Conservation (phyloP, 2,329 filamentous ascomycete genomes). For the Fusarium sp. region DNA sequence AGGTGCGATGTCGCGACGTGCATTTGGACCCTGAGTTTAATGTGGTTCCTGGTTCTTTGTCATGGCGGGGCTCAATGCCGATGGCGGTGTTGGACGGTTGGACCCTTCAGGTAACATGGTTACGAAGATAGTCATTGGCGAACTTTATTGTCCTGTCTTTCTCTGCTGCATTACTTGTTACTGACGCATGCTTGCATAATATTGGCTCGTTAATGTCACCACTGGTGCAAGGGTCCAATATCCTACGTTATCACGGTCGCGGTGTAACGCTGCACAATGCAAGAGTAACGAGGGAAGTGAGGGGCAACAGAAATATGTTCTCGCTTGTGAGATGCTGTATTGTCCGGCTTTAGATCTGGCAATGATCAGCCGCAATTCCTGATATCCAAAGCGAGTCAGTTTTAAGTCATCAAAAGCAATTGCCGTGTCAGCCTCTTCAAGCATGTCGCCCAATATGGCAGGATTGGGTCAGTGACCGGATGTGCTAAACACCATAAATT, state of each 20-base stretch:
- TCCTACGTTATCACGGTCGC: too few species aligned
- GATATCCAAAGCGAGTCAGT: neutral
- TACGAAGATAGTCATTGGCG: neutral
- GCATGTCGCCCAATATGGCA: accelerated
- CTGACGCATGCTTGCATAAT: constrained; percentile 19
- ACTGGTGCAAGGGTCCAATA: too few species aligned
- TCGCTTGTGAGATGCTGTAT: too few species aligned
- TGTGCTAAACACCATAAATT: accelerated
- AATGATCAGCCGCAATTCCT: neutral
- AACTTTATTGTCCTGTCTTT: neutral
- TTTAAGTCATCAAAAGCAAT: accelerated
- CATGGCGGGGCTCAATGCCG: neutral
- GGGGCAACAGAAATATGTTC: too few species aligned
- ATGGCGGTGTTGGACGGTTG: neutral
- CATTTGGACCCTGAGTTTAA: neutral
- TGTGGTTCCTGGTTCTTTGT: neutral
- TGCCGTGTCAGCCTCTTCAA: neutral
- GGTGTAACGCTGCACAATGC: neutral
- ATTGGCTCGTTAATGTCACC: neutral
- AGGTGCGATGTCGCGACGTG: neutral
- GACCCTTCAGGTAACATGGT: neutral
- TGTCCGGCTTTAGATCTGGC: neutral
- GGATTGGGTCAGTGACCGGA: neutral
- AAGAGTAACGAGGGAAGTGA: too few species aligned
- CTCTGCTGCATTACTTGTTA: accelerated